Evolutionary conservation across 257 asterid genomes (phyloP).

Genomic region (Echites panduratus): DNA sequence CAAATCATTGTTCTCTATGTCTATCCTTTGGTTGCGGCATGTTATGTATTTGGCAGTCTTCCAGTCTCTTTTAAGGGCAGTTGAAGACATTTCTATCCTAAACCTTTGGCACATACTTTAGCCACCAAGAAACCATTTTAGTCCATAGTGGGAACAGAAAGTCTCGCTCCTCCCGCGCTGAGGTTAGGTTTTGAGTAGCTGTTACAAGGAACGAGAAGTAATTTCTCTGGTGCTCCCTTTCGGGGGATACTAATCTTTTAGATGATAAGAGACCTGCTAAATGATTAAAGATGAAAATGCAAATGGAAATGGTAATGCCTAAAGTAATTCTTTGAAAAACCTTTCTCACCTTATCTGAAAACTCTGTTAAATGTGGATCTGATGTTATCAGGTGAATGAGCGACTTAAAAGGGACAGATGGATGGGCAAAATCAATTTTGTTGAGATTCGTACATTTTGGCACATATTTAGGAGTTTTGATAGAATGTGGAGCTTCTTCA

Average conservation of each 20-base stretch:
- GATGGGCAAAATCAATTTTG: slow-evolving; percentile 90
- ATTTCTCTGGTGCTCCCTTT: background rate
- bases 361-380: slow-evolving; percentile 16
- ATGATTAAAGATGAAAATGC: background rate
- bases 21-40: background rate
- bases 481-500: slow-evolving; percentile 95
- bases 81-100: background rate
- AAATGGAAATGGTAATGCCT: background rate
- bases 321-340: background rate
- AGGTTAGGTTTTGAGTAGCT: background rate
- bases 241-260: background rate
- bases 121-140: background rate
- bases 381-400: slow-evolving; percentile 44
- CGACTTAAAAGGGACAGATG: slow-evolving; percentile 52
- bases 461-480: slow-evolving; percentile 85
- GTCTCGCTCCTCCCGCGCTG: background rate
- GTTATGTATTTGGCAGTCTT: background rate
- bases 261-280: background rate
- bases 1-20: no score
- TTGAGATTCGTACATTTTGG: slow-evolving; percentile 87
- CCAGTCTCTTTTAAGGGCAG: background rate
- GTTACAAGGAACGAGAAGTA: background rate
- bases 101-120: background rate
- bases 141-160: background rate
- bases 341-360: background rate